Conservation (phyloP, 2,329 filamentous ascomycete species). For the Harringtonia lauricola region DNA sequence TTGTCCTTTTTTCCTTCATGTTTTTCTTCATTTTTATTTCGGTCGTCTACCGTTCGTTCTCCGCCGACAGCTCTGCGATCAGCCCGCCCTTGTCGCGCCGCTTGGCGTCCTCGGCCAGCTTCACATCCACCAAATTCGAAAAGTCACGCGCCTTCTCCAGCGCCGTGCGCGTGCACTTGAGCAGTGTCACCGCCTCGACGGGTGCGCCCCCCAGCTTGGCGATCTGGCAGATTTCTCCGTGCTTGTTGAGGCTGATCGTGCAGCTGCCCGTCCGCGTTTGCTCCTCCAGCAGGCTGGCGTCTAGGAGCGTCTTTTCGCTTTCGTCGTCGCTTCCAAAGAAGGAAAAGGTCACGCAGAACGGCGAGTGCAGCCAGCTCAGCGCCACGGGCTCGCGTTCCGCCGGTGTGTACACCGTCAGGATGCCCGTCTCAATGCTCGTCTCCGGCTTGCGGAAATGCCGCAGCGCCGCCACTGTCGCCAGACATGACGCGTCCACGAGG, state of each 20-base stretch:
- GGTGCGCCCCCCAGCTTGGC: constrained; percentile 80
- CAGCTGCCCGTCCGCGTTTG: constrained; percentile 62
- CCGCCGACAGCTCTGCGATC: constrained; percentile 65
- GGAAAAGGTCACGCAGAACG: constrained; percentile 82
- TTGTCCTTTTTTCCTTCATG: background rate
- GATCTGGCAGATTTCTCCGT: constrained; percentile 84
- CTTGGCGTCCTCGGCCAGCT: constrained; percentile 67
- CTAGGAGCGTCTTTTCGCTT: constrained; percentile 60
- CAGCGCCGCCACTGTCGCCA: constrained; percentile 78
- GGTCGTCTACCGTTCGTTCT: constrained; percentile 59
- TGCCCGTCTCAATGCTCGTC: constrained; percentile 73
- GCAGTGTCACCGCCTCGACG: constrained; percentile 66
- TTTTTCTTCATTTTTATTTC: background rate
- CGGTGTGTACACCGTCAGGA: constrained; percentile 71
- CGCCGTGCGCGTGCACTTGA: constrained; percentile 67
- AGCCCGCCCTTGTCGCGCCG: constrained; percentile 68
- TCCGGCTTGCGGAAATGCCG: constrained; percentile 89
- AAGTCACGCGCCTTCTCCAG: constrained; percentile 72
- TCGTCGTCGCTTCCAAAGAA: constrained; percentile 62
- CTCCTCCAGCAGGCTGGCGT: constrained; percentile 65
- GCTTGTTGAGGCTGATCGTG: constrained; percentile 76
- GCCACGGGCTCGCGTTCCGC: constrained; percentile 84
- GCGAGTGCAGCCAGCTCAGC: constrained; percentile 82
- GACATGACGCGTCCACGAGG: constrained; percentile 73
- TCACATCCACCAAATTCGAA: constrained; percentile 59